Conservation (phyloP, 1,139 yeast species). For the Taphrina sp. region DNA sequence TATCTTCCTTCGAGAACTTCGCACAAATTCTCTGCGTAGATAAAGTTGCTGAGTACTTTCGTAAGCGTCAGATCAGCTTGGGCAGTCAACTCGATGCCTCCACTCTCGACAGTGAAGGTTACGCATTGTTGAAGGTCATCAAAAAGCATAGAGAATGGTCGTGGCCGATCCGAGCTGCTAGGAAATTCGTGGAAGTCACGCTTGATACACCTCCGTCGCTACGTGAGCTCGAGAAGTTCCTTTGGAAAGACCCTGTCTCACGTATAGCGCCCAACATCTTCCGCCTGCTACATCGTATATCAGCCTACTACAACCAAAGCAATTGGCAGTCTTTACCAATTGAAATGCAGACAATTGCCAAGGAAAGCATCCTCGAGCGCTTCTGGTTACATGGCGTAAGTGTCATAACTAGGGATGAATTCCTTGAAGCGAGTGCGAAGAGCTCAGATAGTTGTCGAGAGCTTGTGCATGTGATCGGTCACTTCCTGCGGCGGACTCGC, state of each 20-base stretch:
- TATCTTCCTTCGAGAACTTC: slow-evolving; percentile 90
- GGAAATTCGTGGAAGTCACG: slow-evolving; percentile 91
- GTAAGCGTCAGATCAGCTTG: slow-evolving; percentile 71
- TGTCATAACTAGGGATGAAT: slow-evolving; percentile 88
- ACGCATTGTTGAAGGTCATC: slow-evolving; percentile 65
- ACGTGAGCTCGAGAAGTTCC: slow-evolving; percentile 64
- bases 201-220: slow-evolving; percentile 75
- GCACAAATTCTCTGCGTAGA: slow-evolving; percentile 97
- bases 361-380: slow-evolving; percentile 82
- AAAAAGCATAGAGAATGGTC: slow-evolving; percentile 41
- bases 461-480: slow-evolving; percentile 98
- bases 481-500: slow-evolving; percentile 87
- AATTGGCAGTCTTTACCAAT: slow-evolving; percentile 86
- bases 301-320: slow-evolving; percentile 88
- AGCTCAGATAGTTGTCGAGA: slow-evolving; percentile 92
- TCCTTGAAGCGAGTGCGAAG: slow-evolving; percentile 88
- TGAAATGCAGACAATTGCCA: slow-evolving; percentile 86
- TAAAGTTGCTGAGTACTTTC: slow-evolving; percentile 85
- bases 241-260: slow-evolving; percentile 92
- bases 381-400: slow-evolving; percentile 99
- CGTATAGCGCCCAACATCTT: slow-evolving; percentile 89
- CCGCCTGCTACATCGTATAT: slow-evolving; percentile 82
- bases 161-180: slow-evolving; percentile 92
- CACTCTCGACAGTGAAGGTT: slow-evolving; percentile 89
- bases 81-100: slow-evolving; percentile 71